Conservation (phyloP, 2,329 filamentous ascomycete species). For the Paecilomyces fulvus region DNA sequence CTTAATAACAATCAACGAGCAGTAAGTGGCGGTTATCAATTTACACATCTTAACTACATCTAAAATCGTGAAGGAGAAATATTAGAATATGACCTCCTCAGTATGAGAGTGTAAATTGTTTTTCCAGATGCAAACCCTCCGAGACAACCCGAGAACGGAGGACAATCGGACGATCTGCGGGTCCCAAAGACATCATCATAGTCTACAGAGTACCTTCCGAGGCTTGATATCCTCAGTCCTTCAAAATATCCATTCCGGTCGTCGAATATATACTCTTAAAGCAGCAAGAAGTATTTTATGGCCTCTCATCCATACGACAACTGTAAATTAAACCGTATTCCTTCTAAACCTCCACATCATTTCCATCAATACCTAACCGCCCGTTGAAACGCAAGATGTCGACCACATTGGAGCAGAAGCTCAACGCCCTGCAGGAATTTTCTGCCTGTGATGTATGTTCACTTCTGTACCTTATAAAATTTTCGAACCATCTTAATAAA, state of each 20-base stretch:
- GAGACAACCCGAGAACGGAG: neutral
- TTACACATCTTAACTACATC: no score
- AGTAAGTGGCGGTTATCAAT: no score
- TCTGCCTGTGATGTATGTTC: slow-evolving; percentile 37
- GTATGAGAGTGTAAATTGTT: no score
- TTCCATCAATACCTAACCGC: neutral
- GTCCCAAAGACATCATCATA: neutral
- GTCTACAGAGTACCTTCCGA: neutral
- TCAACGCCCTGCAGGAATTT: slow-evolving; percentile 25
- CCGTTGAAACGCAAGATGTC: slow-evolving; percentile 17
- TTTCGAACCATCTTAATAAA: neutral
- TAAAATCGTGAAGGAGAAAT: no score
- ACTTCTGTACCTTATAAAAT: neutral
- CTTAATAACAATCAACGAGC: no score
- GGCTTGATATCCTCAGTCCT: neutral
- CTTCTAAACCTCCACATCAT: neutral
- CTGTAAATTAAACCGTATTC: neutral
- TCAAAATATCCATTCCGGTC: neutral
- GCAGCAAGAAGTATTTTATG: neutral
- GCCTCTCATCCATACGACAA: neutral
- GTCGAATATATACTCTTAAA: neutral
- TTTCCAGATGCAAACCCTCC: neutral
- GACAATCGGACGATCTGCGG: neutral
- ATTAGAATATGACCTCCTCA: no score
- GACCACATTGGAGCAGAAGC: slow-evolving; percentile 24